Conservation (phyloP, 768 basidiomycete species). For the Lactarius akahatsu region DNA sequence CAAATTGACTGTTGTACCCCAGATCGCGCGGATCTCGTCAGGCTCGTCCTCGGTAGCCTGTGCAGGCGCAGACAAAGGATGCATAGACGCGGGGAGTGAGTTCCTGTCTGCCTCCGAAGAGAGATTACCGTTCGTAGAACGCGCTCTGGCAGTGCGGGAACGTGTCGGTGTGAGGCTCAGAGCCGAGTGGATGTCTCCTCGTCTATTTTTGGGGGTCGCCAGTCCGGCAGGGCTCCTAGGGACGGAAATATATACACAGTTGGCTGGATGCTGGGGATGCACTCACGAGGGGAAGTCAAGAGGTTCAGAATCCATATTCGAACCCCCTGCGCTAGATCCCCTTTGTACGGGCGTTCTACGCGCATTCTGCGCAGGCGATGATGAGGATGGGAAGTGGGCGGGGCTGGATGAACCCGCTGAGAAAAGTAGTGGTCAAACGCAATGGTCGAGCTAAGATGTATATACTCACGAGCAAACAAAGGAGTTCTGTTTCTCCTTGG, state of each 20-base stretch:
- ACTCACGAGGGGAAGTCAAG: constrained; percentile 69
- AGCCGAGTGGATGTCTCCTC: constrained; percentile 92
- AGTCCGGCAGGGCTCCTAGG: constrained; percentile 50
- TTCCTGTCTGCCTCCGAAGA: constrained; percentile 60
- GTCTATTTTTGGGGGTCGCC: constrained; percentile 67
- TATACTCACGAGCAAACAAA: constrained; percentile 27
- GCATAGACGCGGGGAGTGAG: constrained; percentile 54
- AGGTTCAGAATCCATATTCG: constrained; percentile 52
- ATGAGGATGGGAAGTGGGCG: constrained; percentile 39
- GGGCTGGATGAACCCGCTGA: constrained; percentile 29
- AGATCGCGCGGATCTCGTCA: constrained; percentile 88
- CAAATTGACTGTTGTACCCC: constrained; percentile 96
- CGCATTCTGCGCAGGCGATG: constrained; percentile 33
- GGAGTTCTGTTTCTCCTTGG: constrained; percentile 29
- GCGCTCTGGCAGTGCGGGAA: constrained; percentile 42
- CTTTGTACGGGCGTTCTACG: constrained; percentile 7
- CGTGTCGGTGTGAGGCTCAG: constrained; percentile 52
- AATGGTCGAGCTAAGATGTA: neutral
- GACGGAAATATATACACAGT: neutral
- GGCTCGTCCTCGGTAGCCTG: constrained; percentile 70
- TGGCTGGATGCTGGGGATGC: neutral
- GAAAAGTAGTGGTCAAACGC: neutral
- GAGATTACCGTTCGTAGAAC: constrained; percentile 44
- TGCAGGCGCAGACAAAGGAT: constrained; percentile 58
- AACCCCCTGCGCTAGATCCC: constrained; percentile 31